These are phyloP conservation scores for Wickerhamomyces pijperi DNA, from an alignment of 805 yeast genomes.

Conservation along the genomic window DNA sequence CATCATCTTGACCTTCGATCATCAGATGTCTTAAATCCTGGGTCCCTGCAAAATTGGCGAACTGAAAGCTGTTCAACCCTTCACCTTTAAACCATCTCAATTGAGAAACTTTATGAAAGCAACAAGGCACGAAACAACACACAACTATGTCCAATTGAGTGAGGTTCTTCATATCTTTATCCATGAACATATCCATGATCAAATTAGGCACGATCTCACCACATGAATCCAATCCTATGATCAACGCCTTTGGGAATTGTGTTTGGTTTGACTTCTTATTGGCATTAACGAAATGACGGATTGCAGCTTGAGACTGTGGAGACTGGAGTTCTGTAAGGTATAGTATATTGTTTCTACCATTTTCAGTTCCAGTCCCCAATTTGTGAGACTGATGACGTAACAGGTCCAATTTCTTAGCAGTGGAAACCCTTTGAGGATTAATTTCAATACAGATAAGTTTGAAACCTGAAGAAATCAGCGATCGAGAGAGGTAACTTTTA, in stretches of 20 bases:
- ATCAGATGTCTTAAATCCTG: conserved; percentile 6
- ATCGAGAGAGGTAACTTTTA: conserved; percentile 4
- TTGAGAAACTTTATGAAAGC: conserved; percentile 6
- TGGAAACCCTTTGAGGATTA: neutral
- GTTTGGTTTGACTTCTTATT: conserved; percentile 1
- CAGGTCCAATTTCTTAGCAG: conserved; percentile 3
- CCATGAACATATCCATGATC: neutral
- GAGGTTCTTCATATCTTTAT: neutral
- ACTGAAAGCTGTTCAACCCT: neutral
- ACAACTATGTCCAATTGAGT: conserved; percentile 3
- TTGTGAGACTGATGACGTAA: neutral
- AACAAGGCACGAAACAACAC: conserved; percentile 7
- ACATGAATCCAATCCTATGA: conserved; percentile 11
- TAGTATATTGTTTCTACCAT: neutral
- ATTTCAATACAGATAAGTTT: conserved; percentile 5
- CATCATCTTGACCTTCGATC: conserved; percentile 4
- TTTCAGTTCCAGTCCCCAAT: too few species aligned
- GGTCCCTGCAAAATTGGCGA: neutral
- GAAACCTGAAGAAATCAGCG: conserved; percentile 1
- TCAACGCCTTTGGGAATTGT: conserved; percentile 2
- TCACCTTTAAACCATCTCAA: conserved; percentile 5
- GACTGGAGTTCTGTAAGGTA: neutral
- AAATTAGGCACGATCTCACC: conserved; percentile 5
- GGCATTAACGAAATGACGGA: conserved; percentile 1
- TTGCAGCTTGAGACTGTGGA: neutral